These are phyloP conservation scores for Lentinus brumalis DNA, from an alignment of 768 basidiomycete species.

Conservation along the genomic window DNA sequence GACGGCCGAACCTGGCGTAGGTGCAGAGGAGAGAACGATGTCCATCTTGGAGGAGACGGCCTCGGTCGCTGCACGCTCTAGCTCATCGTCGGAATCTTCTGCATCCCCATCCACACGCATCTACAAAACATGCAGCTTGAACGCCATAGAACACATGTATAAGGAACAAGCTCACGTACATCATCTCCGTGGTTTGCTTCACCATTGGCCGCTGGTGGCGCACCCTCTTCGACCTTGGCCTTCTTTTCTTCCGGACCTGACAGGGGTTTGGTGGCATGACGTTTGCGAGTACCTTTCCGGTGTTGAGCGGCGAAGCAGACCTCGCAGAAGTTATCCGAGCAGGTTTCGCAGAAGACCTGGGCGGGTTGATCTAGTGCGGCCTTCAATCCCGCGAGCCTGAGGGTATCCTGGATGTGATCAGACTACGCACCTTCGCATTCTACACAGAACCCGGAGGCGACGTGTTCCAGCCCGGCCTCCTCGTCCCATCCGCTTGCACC, in stretches of 20 bases:
- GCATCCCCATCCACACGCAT: constrained; percentile 42
- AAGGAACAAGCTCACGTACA: constrained; percentile 8
- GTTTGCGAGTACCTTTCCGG: constrained; percentile 76
- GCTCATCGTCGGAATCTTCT: constrained; percentile 38
- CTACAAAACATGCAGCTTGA: constrained; percentile 20
- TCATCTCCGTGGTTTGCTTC: constrained; percentile 31
- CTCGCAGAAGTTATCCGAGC: constrained; percentile 75
- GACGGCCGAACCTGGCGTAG: constrained; percentile 58
- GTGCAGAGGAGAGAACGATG: constrained; percentile 56
- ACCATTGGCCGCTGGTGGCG: constrained; percentile 26
- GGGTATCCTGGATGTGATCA: background rate
- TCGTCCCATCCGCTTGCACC: constrained; percentile 65
- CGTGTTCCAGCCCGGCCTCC: constrained; percentile 47
- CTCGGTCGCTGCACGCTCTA: constrained; percentile 27
- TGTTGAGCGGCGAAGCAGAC: constrained; percentile 88
- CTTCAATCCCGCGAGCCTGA: background rate
- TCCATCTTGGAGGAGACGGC: constrained; percentile 37
- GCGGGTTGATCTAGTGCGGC: constrained; percentile 73
- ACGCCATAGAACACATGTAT: constrained; percentile 11
- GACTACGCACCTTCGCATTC: constrained; percentile 78
- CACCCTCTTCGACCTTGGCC: constrained; percentile 19
- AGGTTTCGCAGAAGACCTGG: constrained; percentile 69
- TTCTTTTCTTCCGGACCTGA: constrained; percentile 20
- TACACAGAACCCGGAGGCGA: constrained; percentile 69
- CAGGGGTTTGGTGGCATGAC: constrained; percentile 57